Percentiles rank a stretch among this genome's conserved stretches.
phyloP scores from a whole-genome alignment of 108 stramenopile genomes.

The Mediolabrus comicus region DNA sequence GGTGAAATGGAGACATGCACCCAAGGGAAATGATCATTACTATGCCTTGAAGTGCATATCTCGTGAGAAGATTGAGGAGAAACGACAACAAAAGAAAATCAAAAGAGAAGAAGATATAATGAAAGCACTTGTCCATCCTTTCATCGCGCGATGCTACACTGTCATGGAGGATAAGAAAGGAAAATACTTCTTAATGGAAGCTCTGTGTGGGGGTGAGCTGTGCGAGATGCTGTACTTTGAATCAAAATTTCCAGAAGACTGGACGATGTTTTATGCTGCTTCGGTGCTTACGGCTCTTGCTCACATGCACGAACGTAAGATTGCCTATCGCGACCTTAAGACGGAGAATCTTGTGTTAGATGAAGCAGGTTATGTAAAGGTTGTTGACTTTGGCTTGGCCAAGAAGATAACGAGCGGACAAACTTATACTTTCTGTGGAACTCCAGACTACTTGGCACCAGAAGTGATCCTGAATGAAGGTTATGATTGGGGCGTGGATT shows the following conservation, averaged over 20 bases:
- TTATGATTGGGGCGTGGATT: constrained; percentile 79
- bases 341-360: constrained; percentile 76
- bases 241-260: constrained; percentile 51
- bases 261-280: constrained; percentile 56
- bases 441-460: constrained; percentile 72
- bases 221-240: constrained; percentile 57
- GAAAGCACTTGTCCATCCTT: constrained; percentile 55
- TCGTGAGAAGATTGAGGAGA: constrained; percentile 55
- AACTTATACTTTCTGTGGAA: constrained; percentile 72
- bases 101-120: constrained; percentile 57
- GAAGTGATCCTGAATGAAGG: constrained; percentile 81
- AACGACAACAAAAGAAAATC: constrained; percentile 53
- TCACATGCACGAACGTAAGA: constrained; percentile 62
- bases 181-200: constrained; percentile 69
- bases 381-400: constrained; percentile 75
- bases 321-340: constrained; percentile 63
- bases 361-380: constrained; percentile 56
- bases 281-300: constrained; percentile 64
- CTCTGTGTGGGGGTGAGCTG: constrained; percentile 68
- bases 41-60: constrained; percentile 61
- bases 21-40: constrained; percentile 20
- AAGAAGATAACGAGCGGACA: constrained; percentile 56
- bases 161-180: constrained; percentile 52
- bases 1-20: constrained; percentile 40
- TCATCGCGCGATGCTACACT: constrained; percentile 48